phyloP scores from a whole-genome alignment of 139 green algal species.

The Chlorella sp. region DNA sequence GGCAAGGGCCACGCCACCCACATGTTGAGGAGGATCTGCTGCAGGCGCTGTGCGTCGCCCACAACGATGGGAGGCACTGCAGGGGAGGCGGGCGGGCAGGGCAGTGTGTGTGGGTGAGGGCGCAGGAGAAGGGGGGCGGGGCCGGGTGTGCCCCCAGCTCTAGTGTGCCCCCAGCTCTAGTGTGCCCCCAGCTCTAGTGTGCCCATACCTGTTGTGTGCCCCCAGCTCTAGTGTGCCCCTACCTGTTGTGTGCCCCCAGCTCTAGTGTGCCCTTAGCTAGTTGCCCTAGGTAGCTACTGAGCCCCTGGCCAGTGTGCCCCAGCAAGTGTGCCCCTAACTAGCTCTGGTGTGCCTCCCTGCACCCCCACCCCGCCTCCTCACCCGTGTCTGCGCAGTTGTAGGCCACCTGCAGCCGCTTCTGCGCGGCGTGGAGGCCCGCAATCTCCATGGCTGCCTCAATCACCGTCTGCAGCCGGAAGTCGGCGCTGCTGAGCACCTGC shows the following conservation, averaged over 20 bases:
- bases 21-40: constrained; percentile 90
- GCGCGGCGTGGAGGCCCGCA: constrained; percentile 73
- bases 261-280: too few species aligned
- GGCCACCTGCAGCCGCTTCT: constrained; percentile 80
- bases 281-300: too few species aligned
- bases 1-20: too few species aligned
- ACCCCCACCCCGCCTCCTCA: not conserved
- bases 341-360: too few species aligned
- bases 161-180: too few species aligned
- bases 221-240: too few species aligned
- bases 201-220: too few species aligned
- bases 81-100: not conserved
- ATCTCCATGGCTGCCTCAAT: constrained; percentile 90
- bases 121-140: too few species aligned
- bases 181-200: not conserved
- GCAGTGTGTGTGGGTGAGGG: not conserved
- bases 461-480: constrained; percentile 78
- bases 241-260: too few species aligned
- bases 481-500: constrained; percentile 51
- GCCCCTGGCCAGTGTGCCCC: too few species aligned
- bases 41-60: constrained; percentile 79
- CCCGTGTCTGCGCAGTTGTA: constrained; percentile 65
- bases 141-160: not conserved
- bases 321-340: too few species aligned
- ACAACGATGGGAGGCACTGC: constrained; percentile 44